Evolutionary conservation across 2,329 filamentous ascomycete species (phyloP), one percentile per base, ranked within the genome.

Genomic region (Myriangium duriaei): DNA sequence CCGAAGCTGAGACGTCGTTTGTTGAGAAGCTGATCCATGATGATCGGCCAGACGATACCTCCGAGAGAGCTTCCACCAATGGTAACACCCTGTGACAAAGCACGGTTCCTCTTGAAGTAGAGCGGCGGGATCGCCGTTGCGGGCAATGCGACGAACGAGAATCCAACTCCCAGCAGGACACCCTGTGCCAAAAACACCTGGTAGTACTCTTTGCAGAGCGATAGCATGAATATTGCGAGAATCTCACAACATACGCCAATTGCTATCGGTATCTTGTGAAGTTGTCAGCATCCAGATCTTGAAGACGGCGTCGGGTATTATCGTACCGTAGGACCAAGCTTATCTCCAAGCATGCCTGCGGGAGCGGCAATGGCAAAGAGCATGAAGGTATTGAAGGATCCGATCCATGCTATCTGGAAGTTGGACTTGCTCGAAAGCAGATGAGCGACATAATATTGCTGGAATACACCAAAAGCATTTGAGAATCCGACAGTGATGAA

Each of bases 141-240:
- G 0, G 70, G 67, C 0, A 67, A 54, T 11, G 59, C 54, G 4
- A 68, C 47, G 3, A 71, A 50, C 0, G 61, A 62, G 45, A 59
- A 62, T 3, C 51, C 46, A 0, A 55, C 32, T 1, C 68, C 68
- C 28, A 61, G 51, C 2, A 70, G 47, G 1, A 71, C 46, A 2
- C 63, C 67, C 38, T 72, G 68, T 0, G 59, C 58, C 6, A 72
- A 63, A 55, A 72, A 64, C 47, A 71, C 59, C 4, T 72, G 68
- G 54, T 61, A 73, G 44, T 71, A 72, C 19, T 57, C 39, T 3
- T 49, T 58, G 46, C 65, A 69, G 5, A 61, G 47, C 36, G 58
- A 63, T 3, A 54, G 50, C 57, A 69, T 62, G 46, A 74, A 64
- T 10, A 65, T 61, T 12, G 68, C 68, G 2, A 65, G 42, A 18